Conservation (phyloP, 805 yeast species). For the Saitoella complicata region DNA sequence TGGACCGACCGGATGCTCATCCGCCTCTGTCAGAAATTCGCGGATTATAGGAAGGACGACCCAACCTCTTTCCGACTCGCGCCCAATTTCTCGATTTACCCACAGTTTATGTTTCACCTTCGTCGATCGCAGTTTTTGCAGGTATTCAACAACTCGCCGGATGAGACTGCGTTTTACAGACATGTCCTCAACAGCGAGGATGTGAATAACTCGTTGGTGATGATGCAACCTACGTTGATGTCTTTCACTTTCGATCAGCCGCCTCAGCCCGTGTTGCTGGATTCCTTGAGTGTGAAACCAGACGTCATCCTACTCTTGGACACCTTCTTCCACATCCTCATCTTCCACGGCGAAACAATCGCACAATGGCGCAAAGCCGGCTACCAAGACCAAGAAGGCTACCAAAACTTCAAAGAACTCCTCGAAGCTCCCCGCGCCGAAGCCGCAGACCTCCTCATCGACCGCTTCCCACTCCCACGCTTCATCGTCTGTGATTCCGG, state of each 20-base stretch:
- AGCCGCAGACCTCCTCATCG: constrained; percentile 79
- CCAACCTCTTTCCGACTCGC: constrained; percentile 67
- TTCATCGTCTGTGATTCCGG: constrained; percentile 96
- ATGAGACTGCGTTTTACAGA: constrained; percentile 93
- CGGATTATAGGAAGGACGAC: constrained; percentile 81
- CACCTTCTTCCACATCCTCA: constrained; percentile 90
- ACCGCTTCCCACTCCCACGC: constrained; percentile 94
- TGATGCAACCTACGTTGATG: constrained; percentile 95
- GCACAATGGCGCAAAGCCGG: constrained; percentile 95
- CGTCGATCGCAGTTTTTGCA: constrained; percentile 92
- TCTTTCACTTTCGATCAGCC: constrained; percentile 71
- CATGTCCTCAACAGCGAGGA: constrained; percentile 86
- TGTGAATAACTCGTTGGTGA: constrained; percentile 77
- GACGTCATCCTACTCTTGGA: constrained; percentile 78
- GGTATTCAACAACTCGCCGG: constrained; percentile 95
- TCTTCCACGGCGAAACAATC: constrained; percentile 86
- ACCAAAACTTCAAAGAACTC: constrained; percentile 70
- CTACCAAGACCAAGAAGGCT: constrained; percentile 81
- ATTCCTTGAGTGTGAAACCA: constrained; percentile 80
- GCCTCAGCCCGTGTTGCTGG: constrained; percentile 80
- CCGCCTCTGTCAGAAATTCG: constrained; percentile 79
- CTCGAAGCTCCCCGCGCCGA: constrained; percentile 81
- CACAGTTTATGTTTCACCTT: constrained; percentile 89
- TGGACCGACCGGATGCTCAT: constrained; percentile 92
- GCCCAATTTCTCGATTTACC: constrained; percentile 71